These are phyloP conservation scores for Fomitopsis palustris DNA, from an alignment of 1,284 basidiomycete species.

Conservation along the genomic window DNA sequence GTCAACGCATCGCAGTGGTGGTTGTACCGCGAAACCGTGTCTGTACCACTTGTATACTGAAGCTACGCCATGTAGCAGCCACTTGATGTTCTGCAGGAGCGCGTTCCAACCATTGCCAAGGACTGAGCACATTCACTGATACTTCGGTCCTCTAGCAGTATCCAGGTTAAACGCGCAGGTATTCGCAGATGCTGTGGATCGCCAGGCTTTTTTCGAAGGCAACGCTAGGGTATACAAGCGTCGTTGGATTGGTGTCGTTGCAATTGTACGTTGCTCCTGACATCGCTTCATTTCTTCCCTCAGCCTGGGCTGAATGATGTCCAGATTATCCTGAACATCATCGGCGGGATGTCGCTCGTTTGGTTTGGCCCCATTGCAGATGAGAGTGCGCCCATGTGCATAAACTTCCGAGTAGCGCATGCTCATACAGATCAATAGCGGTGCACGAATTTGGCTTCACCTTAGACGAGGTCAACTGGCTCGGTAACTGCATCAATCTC, in stretches of 20 bases:
- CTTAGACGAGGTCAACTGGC: conserved; percentile 70
- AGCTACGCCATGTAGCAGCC: no score
- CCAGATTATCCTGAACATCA: conserved; percentile 34
- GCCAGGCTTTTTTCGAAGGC: no score
- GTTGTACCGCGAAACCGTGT: no score
- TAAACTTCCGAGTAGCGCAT: not conserved
- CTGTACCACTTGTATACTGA: no score
- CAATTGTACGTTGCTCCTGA: conserved; percentile 42
- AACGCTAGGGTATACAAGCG: conserved; percentile 51
- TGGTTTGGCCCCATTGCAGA: conserved; percentile 76
- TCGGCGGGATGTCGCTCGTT: conserved; percentile 58
- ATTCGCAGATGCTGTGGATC: no score
- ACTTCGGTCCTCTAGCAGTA: no score
- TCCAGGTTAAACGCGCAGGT: no score
- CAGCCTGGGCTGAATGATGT: not conserved
- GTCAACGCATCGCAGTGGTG: no score
- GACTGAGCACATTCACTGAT: no score
- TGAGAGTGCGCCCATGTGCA: conserved; percentile 38
- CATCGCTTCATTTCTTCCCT: no score
- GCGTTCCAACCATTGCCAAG: no score
- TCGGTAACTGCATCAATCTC: conserved; percentile 62
- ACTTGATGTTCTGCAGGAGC: no score
- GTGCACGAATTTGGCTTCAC: conserved; percentile 58
- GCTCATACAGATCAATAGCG: conserved; percentile 34
- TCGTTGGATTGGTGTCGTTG: conserved; percentile 61